Base-by-base conservation (phyloP, 148 eudicot genomes). In the Persicaria tinctoria region DNA sequence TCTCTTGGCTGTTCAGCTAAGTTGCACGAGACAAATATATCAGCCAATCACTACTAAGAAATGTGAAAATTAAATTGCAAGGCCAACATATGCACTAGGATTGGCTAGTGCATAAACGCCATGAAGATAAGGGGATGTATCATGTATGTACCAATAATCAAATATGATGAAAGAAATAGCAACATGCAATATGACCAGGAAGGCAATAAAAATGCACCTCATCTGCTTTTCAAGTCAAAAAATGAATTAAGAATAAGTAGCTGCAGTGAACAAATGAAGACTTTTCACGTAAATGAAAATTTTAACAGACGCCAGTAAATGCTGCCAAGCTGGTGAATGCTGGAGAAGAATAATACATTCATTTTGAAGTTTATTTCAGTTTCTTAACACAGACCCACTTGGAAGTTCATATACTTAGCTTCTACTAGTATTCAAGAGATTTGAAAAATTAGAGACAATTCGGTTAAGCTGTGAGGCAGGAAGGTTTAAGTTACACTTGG, bases 321-420 rank as follows among this genome's bases (percentile, higher is more conserved):
- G 66, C 27, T 20, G 27, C 66, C 66, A 55, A 16, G 18, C 66
- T 17, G 7, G 44, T 60, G 41, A 60, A 7, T 10, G 7, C 60
- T 55, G 60, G 17, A 55, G 60, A 55, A 55, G 60, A 55, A 55
- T 55, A 55, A 55, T 16, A 55, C 59, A 54, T 54, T 55, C 17
- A 55, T 51, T 51, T 3, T 14, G 13, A 10, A 51, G 41, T 32
- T 32, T 14, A 51, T 1, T 51, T 56, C 23, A n/a, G n/a, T 56
- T 56, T n/a, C 8, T n/a, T 56, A 0, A 54, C 59, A 54, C 59
- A 54, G 5, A 5, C 20, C 59, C 17, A 12, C 23, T 7, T 56
- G 20, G 10, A 17, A 16, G 23, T 56, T 56, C 66, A 59, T 59
- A 59, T 59, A 8, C 2, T 6, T 4, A 17, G 27, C 38, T 23